A percentile compares a stretch with the other conserved stretches of the same genome.
These are phyloP conservation scores for Dryas integrifolia DNA, from an alignment of 331 rosid species.

Conservation along the genomic window DNA sequence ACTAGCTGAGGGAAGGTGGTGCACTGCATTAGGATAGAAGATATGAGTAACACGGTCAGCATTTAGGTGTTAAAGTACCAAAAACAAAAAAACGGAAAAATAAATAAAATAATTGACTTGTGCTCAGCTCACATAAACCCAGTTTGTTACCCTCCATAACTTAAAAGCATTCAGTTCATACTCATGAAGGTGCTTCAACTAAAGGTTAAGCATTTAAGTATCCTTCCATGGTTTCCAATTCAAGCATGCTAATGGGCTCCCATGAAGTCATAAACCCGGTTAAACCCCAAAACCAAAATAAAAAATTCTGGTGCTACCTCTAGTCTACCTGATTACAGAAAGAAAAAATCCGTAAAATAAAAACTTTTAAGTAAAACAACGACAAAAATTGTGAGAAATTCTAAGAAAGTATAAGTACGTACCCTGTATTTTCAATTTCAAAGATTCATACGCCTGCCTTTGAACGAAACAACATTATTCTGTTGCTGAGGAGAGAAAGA, in stretches of 20 bases:
- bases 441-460: neutral
- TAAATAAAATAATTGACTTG: too few species aligned
- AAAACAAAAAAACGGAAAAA: too few species aligned
- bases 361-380: neutral
- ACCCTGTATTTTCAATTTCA: neutral
- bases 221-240: neutral
- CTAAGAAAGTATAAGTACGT: neutral
- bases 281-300: neutral
- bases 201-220: neutral
- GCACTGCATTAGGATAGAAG: slow-evolving; percentile 7
- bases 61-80: neutral
- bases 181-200: too few species aligned
- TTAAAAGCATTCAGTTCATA: too few species aligned
- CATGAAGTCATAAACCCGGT: neutral
- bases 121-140: too few species aligned
- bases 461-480: neutral
- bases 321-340: neutral
- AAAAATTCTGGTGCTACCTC: neutral
- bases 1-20: neutral
- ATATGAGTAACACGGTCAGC: neutral
- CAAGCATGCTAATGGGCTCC: neutral
- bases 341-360: neutral
- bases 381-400: neutral
- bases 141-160: too few species aligned
- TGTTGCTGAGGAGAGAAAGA: neutral